A percentile compares a stretch with the other conserved stretches of the same genome.
phyloP scores from a whole-genome alignment of 2,329 filamentous ascomycete genomes.

The Fusarium sp. region DNA sequence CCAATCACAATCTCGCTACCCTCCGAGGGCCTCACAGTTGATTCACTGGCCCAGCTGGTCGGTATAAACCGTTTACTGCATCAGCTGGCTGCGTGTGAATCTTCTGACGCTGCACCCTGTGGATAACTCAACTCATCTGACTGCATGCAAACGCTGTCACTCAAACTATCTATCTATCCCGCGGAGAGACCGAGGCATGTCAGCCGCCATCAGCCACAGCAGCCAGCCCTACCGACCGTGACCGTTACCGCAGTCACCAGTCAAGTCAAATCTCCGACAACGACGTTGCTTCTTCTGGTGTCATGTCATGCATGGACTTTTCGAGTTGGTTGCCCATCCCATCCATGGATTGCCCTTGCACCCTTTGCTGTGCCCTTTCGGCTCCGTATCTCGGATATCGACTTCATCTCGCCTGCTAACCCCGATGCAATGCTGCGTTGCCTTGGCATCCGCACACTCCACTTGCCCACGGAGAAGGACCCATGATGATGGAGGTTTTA shows the following conservation, averaged over 20 bases:
- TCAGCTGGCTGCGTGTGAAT: neutral
- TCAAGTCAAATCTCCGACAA: neutral
- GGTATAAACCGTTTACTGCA: neutral
- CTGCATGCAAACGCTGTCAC: slow-evolving; percentile 18
- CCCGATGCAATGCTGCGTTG: slow-evolving; percentile 4
- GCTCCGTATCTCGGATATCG: slow-evolving; percentile 12
- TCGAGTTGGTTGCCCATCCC: neutral
- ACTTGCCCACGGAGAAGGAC: neutral
- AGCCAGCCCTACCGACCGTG: slow-evolving; percentile 12
- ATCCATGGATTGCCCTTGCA: slow-evolving; percentile 1
- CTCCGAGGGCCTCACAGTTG: neutral
- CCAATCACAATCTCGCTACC: neutral
- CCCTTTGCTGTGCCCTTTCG: neutral
- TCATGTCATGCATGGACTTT: neutral
- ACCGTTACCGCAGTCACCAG: slow-evolving; percentile 16
- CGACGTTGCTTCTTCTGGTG: neutral
- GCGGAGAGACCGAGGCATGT: slow-evolving; percentile 35
- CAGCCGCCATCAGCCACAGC: slow-evolving; percentile 33
- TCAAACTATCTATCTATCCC: neutral
- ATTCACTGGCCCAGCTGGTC: neutral
- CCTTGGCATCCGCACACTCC: slow-evolving; percentile 16
- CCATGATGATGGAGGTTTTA: neutral
- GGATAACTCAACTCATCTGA: slow-evolving; percentile 35
- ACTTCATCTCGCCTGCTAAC: slow-evolving; percentile 22
- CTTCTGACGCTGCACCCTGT: slow-evolving; percentile 2